Evolutionary conservation across 1,284 basidiomycete genomes (phyloP).

Genomic region (Gomphus bonarii): DNA sequence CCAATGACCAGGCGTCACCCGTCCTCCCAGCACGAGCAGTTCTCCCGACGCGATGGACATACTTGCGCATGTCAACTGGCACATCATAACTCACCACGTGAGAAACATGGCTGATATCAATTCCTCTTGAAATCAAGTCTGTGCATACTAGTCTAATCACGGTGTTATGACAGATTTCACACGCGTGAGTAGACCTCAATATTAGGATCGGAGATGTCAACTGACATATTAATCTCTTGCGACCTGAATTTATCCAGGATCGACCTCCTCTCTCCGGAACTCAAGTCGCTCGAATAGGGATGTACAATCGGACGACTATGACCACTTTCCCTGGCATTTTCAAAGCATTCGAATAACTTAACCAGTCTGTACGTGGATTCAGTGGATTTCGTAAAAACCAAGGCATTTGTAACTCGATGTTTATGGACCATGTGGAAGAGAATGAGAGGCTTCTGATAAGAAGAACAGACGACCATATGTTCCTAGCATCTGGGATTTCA

Average conservation of each 20-base stretch:
- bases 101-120: slow-evolving; percentile 85
- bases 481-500: slow-evolving; percentile 40
- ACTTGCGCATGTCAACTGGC: slow-evolving; percentile 95
- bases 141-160: slow-evolving; percentile 79
- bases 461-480: slow-evolving; percentile 75
- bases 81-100: slow-evolving; percentile 94
- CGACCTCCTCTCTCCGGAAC: slow-evolving; percentile 58
- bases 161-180: neutral
- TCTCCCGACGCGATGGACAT: slow-evolving; percentile 92
- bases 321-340: slow-evolving; percentile 34
- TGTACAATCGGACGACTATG: slow-evolving; percentile 30
- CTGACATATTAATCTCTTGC: slow-evolving; percentile 77
- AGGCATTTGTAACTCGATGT: slow-evolving; percentile 51
- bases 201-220: neutral
- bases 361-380: slow-evolving; percentile 84
- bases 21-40: slow-evolving; percentile 85
- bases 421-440: slow-evolving; percentile 79
- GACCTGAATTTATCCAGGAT: slow-evolving; percentile 77
- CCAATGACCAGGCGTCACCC: slow-evolving; percentile 89
- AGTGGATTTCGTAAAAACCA: slow-evolving; percentile 95
- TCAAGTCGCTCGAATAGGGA: slow-evolving; percentile 85
- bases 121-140: slow-evolving; percentile 93
- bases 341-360: slow-evolving; percentile 75
- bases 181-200: neutral
- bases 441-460: slow-evolving; percentile 80